Conservation (phyloP, 768 basidiomycete genomes). For the Hygrophoropsis aurantiaca region DNA sequence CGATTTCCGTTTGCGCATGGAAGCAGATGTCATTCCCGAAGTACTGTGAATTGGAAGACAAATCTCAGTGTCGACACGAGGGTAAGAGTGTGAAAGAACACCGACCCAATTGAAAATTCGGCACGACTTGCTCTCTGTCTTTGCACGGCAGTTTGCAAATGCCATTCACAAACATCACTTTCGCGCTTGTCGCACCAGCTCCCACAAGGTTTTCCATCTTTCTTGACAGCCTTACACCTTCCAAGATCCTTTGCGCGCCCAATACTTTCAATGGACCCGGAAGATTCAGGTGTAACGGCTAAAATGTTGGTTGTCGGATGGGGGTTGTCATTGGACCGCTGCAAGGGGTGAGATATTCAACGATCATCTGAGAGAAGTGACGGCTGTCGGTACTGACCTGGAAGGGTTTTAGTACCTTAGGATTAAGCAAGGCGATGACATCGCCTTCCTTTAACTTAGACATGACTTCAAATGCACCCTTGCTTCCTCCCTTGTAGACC, state of each 20-base stretch:
- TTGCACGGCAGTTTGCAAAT: constrained; percentile 81
- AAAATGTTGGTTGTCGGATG: constrained; percentile 82
- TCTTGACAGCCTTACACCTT: constrained; percentile 73
- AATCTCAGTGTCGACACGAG: not conserved
- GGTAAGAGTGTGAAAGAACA: constrained; percentile 8
- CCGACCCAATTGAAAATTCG: constrained; percentile 84
- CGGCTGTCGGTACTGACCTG: constrained; percentile 50
- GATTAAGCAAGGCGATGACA: constrained; percentile 88
- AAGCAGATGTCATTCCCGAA: constrained; percentile 59
- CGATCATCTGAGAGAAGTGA: constrained; percentile 11
- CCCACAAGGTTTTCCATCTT: constrained; percentile 79
- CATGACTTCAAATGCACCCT: constrained; percentile 88
- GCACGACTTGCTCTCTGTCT: constrained; percentile 71
- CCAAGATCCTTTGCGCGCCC: constrained; percentile 88
- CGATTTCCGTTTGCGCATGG: constrained; percentile 48
- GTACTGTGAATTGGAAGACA: constrained; percentile 46
- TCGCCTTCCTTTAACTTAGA: constrained; percentile 86
- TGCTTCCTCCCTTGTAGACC: constrained; percentile 84
- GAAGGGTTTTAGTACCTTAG: constrained; percentile 81
- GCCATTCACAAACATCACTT: constrained; percentile 88
- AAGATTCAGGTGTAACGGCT: constrained; percentile 83
- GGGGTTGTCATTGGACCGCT: constrained; percentile 55
- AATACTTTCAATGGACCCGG: constrained; percentile 76
- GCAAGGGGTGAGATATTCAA: not conserved
- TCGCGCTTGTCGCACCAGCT: constrained; percentile 92